Percentiles rank a stretch among this genome's conserved stretches.
phyloP scores from a whole-genome alignment of 2,329 filamentous ascomycete species.

The Fusarium metavorans region DNA sequence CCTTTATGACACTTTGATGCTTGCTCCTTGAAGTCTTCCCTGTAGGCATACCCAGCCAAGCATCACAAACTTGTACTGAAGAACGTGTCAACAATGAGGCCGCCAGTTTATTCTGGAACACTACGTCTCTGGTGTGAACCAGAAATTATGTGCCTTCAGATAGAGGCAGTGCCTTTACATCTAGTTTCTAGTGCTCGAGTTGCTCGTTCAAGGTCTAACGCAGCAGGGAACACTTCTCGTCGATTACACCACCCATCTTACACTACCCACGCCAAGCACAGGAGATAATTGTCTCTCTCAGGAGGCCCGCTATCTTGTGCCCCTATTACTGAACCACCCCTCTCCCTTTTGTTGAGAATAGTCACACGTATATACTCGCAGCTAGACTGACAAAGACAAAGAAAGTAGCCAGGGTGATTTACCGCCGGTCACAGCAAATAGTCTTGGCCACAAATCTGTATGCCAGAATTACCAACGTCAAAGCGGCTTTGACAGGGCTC shows the following conservation, averaged over 20 bases:
- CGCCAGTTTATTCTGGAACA: neutral
- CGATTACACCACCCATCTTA: neutral
- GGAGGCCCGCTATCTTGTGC: too few species aligned
- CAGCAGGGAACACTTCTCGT: neutral
- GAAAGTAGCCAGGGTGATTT: neutral
- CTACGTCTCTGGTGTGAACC: neutral
- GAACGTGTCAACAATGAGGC: neutral
- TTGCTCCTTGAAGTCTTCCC: neutral
- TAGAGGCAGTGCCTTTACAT: neutral
- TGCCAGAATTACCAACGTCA: neutral
- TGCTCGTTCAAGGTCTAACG: neutral
- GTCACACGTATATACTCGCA: neutral
- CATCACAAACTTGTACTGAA: neutral
- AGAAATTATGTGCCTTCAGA: neutral
- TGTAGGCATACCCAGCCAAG: neutral
- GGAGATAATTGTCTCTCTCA: too few species aligned
- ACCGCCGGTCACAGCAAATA: neutral
- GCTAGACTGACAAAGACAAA: neutral
- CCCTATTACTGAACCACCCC: neutral
- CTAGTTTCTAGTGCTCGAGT: neutral
- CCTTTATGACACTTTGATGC: neutral
- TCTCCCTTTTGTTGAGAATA: neutral
- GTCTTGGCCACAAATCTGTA: neutral
- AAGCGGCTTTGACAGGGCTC: too few species aligned
- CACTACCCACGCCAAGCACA: neutral